Conservation (phyloP, 257 asterid genomes). For the Penstemon barbatus region DNA sequence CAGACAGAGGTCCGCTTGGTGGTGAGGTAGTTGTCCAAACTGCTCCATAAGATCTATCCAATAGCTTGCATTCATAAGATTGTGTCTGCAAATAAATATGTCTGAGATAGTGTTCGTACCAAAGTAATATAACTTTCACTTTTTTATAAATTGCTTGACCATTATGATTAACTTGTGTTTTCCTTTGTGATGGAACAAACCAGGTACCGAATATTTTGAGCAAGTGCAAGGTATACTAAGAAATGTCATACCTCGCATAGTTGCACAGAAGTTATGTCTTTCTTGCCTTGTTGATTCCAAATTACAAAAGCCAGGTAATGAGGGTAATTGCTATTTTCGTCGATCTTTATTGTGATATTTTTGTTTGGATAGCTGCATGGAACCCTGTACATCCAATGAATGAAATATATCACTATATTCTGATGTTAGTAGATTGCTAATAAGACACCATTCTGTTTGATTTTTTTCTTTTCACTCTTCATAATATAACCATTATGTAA, state of each 20-base stretch:
- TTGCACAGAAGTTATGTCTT: conserved; percentile 76
- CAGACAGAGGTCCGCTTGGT: conserved; percentile 65
- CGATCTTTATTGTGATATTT: conserved; percentile 68
- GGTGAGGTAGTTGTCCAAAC: conserved; percentile 74
- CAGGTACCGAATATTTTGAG: not conserved
- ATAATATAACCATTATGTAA: no score
- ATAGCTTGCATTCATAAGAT: conserved; percentile 57
- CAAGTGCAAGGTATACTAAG: not conserved
- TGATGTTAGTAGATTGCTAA: not conserved
- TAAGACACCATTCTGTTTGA: no score
- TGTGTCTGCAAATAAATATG: conserved; percentile 50
- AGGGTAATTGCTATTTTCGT: conserved; percentile 71
- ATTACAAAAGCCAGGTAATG: conserved; percentile 74
- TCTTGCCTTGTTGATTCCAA: conserved; percentile 75
- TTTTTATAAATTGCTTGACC: not conserved
- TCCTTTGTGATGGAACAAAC: not conserved
- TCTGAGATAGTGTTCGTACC: conserved; percentile 7
- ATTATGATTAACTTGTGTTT: not conserved
- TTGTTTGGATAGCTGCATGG: conserved; percentile 72
- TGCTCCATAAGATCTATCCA: conserved; percentile 69
- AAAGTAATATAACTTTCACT: conserved; percentile 1
- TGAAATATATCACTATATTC: not conserved
- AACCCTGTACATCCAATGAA: conserved; percentile 48
- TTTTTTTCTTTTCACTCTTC: no score
- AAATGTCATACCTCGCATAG: conserved; percentile 66